A percentile compares a stretch with the other conserved stretches of the same genome.
Evolutionary conservation across 2,329 filamentous ascomycete species (phyloP).

Genomic region (Pyrenophora teres): DNA sequence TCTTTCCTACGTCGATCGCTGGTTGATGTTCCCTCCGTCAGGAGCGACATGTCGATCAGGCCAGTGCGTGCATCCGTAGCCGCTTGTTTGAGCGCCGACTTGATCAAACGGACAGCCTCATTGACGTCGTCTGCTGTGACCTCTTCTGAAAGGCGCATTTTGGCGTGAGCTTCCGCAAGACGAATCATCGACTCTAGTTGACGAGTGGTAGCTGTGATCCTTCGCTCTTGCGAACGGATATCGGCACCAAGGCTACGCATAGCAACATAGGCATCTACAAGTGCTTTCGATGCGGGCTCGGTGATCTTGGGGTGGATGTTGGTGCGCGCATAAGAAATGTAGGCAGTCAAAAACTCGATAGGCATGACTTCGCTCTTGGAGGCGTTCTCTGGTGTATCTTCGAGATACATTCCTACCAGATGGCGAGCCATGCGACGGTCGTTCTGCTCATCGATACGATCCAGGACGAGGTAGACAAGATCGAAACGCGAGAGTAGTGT

Average conservation of each 20-base stretch:
- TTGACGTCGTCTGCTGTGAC: conserved; percentile 83
- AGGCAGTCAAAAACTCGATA: conserved; percentile 92
- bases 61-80: conserved; percentile 92
- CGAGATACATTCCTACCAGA: conserved; percentile 93
- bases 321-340: conserved; percentile 93
- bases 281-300: conserved; percentile 76
- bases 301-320: conserved; percentile 84
- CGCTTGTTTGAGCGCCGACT: conserved; percentile 90
- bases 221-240: conserved; percentile 80
- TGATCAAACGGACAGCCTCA: conserved; percentile 91
- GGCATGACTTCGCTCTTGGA: conserved; percentile 75
- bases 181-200: conserved; percentile 99
- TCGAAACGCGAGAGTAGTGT: conserved; percentile 96
- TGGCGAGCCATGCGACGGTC: conserved; percentile 91
- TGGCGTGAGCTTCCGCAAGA: conserved; percentile 92
- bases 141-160: conserved; percentile 82
- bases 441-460: conserved; percentile 86
- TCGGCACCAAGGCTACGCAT: conserved; percentile 86
- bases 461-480: conserved; percentile 93
- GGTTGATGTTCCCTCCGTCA: conserved; percentile 91
- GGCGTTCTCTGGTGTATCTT: conserved; percentile 89
- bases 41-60: conserved; percentile 92
- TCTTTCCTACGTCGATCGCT: conserved; percentile 81
- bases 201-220: conserved; percentile 95
- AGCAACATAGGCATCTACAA: conserved; percentile 85